Base-by-base conservation (phyloP, 148 eudicot genomes). In the Rhododendron ovatum region DNA sequence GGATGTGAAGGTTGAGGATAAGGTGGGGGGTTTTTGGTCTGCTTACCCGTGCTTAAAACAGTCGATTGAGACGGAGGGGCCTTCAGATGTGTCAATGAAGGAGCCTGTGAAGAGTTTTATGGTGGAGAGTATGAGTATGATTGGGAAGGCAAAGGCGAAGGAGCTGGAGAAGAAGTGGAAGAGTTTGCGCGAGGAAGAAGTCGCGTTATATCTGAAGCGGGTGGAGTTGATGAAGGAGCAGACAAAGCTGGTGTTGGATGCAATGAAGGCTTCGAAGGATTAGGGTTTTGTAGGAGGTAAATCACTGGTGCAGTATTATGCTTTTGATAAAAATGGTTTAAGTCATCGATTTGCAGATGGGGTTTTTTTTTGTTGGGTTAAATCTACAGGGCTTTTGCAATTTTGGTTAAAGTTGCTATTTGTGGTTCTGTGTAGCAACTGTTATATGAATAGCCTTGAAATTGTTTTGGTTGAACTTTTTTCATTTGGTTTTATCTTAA, bases 151-250 rank as follows among this genome's bases (percentile, higher is more conserved):
- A 10, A 75, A 88, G 81, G 69, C 90, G 11, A 86, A 86, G 86
- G 93, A 88, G 75, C 79, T 91, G 88, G 89, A 93, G 35, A 88
- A 73, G 17, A 88, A 90, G 85, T 92, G 93, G 90, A 90, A 86
- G 90, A 50, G 86, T 20, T 85, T 88, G 57, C 47, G 37, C 28
- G 10, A 73, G 12, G 88, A 81, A 4, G 92, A 90, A 76, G 57
- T 35, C 14, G 89, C 87, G 5, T 26, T 91, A 30, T 81, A 4
- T 37, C 14, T 86, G 3, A 53, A 53, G 28, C 84, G 84, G 87
- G 13, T 87, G 15, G 87, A 78, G 7, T 50, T 89, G 84, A 22
- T 90, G 41, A 81, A 15, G 20, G 91, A 90, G 77, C 84, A 84
- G 80, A 59, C 88, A 48, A 69, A 79, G 65, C 43, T 79, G 85